These are phyloP conservation scores for Entelexis sorbosivorans DNA, from an alignment of 1,139 yeast species.

Conservation along the genomic window DNA sequence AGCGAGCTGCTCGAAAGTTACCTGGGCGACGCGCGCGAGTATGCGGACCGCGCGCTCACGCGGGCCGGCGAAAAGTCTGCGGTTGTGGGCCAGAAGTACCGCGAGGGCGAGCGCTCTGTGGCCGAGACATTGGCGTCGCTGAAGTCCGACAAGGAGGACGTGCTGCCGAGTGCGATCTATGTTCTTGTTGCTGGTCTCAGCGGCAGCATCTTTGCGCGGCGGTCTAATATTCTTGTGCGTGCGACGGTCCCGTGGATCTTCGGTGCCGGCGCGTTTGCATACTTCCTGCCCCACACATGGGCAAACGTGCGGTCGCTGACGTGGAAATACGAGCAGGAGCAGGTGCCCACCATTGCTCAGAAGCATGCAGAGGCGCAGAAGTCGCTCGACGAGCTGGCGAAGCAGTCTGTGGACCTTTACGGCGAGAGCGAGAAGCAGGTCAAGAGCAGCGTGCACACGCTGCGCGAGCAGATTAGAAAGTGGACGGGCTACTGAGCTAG, in stretches of 20 bases:
- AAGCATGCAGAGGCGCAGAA: slow-evolving; percentile 43
- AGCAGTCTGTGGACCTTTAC: slow-evolving; percentile 41
- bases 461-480: slow-evolving; percentile 23
- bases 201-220: slow-evolving; percentile 72
- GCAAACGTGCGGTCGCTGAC: slow-evolving; percentile 49
- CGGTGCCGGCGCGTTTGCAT: slow-evolving; percentile 59
- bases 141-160: slow-evolving; percentile 60
- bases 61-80: slow-evolving; percentile 35
- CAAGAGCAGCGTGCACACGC: slow-evolving; percentile 28
- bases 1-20: slow-evolving; percentile 41
- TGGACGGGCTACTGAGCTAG: slow-evolving; percentile 19
- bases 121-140: slow-evolving; percentile 57
- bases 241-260: slow-evolving; percentile 51
- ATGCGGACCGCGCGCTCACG: slow-evolving; percentile 28
- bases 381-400: slow-evolving; percentile 23
- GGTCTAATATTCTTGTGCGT: slow-evolving; percentile 50
- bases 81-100: slow-evolving; percentile 40
- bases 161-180: slow-evolving; percentile 62
- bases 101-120: slow-evolving; percentile 54
- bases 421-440: slow-evolving; percentile 37
- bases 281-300: slow-evolving; percentile 71
- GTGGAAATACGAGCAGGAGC: slow-evolving; percentile 51
- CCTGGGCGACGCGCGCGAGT: slow-evolving; percentile 41
- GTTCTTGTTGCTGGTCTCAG: slow-evolving; percentile 42
- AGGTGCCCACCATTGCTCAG: slow-evolving; percentile 56